A percentile compares a stretch with the other conserved stretches of the same genome.
Evolutionary conservation across 495 filamentous ascomycete genomes (phyloP).

Genomic region (Staphylotrichum tortipilum): DNA sequence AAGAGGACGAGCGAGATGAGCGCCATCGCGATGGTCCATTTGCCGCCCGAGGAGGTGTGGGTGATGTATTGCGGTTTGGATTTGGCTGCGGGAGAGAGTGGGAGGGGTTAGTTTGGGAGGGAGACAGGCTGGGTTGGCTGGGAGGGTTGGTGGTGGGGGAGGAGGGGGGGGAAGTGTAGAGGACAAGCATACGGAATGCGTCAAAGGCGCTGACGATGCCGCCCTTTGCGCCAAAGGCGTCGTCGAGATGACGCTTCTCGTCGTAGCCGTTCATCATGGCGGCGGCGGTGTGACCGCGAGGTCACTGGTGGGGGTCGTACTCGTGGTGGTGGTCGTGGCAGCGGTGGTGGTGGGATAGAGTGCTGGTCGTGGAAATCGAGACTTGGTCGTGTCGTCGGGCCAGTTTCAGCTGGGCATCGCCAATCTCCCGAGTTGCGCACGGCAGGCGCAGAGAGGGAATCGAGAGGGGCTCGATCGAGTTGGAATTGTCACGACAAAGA

Average conservation of each 20-base stretch:
- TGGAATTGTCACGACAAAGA: neutral
- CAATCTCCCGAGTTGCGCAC: too few relatives aligned
- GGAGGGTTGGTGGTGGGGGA: neutral
- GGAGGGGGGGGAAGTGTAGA: slow-evolving; percentile 18
- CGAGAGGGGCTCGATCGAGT: too few relatives aligned
- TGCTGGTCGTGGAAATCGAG: neutral
- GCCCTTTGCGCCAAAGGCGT: slow-evolving; percentile 66
- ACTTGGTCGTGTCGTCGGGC: too few relatives aligned
- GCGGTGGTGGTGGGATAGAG: neutral
- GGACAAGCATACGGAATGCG: slow-evolving; percentile 83
- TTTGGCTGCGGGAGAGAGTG: slow-evolving; percentile 56
- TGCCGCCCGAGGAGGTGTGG: slow-evolving; percentile 71
- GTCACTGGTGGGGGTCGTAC: neutral
- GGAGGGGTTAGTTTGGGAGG: slow-evolving; percentile 22
- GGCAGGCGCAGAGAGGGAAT: too few relatives aligned
- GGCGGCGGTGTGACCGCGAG: neutral
- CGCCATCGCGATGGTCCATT: slow-evolving; percentile 83
- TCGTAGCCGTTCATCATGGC: slow-evolving; percentile 51
- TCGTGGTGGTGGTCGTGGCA: neutral
- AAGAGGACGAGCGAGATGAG: slow-evolving; percentile 62
- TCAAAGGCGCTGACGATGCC: slow-evolving; percentile 79
- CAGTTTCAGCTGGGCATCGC: too few relatives aligned
- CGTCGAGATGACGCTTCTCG: slow-evolving; percentile 42
- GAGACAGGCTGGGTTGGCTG: too few relatives aligned
- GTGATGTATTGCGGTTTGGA: slow-evolving; percentile 87